These are phyloP conservation scores for Scedosporium apiospermum DNA, from an alignment of 2,329 filamentous ascomycete genomes.

Conservation along the genomic window DNA sequence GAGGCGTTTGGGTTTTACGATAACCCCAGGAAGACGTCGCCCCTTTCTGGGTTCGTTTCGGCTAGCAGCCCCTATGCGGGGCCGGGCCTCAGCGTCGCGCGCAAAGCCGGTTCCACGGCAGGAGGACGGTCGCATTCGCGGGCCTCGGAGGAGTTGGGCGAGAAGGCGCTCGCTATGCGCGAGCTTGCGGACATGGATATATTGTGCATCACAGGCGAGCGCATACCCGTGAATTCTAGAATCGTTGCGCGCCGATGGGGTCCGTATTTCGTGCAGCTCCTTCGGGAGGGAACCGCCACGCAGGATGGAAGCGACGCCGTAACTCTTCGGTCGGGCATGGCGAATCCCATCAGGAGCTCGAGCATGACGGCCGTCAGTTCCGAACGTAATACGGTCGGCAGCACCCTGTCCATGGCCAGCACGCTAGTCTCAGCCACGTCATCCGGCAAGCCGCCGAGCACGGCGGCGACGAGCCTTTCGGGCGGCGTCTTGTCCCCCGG, in stretches of 20 bases:
- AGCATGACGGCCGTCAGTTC: conserved; percentile 75
- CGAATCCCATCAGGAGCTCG: conserved; percentile 60
- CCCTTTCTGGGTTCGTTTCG: conserved; percentile 76
- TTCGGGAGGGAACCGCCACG: conserved; percentile 68
- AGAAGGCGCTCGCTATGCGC: conserved; percentile 66
- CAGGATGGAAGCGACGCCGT: conserved; percentile 65
- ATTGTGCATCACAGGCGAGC: conserved; percentile 79
- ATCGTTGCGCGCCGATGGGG: conserved; percentile 86
- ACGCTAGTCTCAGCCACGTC: conserved; percentile 29
- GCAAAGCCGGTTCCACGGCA: conserved; percentile 55
- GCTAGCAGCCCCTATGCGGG: conserved; percentile 62
- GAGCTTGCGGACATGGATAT: conserved; percentile 97
- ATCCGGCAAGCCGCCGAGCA: conserved; percentile 30
- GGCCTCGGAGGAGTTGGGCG: conserved; percentile 77
- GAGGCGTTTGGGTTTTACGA: conserved; percentile 97
- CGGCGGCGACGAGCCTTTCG: conserved; percentile 33
- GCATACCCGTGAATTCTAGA: conserved; percentile 87
- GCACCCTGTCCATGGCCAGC: conserved; percentile 35
- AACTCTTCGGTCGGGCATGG: conserved; percentile 59
- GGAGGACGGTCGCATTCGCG: conserved; percentile 68
- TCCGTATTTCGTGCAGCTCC: conserved; percentile 85
- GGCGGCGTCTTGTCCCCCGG: conserved; percentile 24
- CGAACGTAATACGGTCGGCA: conserved; percentile 40
- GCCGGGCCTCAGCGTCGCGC: conserved; percentile 44
- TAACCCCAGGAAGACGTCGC: conserved; percentile 71